Evolutionary conservation across 768 basidiomycete genomes (phyloP), one percentile per base, ranked within the genome.

Genomic region (Macrolepiota dolichaula): DNA sequence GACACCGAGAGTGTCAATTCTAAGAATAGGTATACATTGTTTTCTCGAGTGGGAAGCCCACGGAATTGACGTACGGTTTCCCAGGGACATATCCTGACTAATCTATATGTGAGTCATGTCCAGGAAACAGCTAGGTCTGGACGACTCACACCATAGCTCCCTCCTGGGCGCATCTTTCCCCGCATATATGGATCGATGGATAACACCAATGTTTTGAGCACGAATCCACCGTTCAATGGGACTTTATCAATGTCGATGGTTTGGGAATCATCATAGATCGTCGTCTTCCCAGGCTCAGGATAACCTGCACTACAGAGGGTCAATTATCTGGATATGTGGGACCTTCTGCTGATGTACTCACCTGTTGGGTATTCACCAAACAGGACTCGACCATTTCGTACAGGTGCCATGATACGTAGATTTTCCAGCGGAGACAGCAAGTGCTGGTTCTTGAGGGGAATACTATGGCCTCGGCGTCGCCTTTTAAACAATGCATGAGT

Each of bases 211-310:
- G 76, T 76, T 69, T 85, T 86, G 64, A 84, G 49, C 7, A 87
- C 66, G 57, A 83, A 66, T 0, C 81, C 80, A 0, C 81, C 80
- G 19, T 81, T 68, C 44, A 84, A 67, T 1, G 76, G 68, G 0
- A 76, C 76, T 29, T 66, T 77, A 17, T 83, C 80, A 19, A 79
- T 65, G 63, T 86, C 85, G 65, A 87, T 85, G 0, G 72, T 77
- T 57, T 77, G 66, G 0, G 71, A 76, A 3, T 60, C 70, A 59
- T 85, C 82, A 61, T 81, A 76, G 0, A 78, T 65, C 2, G 77
- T 76, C 4, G 80, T 81, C 64, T 80, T 73, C 17, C 80, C 80
- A 0, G 77, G 78, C 37, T 76, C 71, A 12, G 81, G 80, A 55
- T 71, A 79, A 7, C 70, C 79, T 75, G 24, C 10, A 51, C 10